Base-by-base conservation (phyloP, 2,329 filamentous ascomycete genomes). In the Calonectria honghensis region DNA sequence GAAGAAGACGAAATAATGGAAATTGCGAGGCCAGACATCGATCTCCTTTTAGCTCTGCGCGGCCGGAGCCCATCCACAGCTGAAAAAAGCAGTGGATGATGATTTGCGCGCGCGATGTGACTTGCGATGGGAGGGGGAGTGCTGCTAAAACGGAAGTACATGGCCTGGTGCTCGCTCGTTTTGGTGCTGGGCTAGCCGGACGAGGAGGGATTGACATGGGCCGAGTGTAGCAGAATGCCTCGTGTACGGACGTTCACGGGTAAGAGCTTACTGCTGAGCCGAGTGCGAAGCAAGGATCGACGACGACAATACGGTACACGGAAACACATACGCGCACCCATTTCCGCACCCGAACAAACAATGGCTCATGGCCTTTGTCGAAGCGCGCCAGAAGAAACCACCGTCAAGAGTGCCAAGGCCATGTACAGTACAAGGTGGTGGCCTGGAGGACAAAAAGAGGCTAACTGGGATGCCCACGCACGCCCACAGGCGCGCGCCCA, bases 261-360 rank as follows among this genome's bases (percentile, higher is more conserved):
- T 31, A 31, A 29, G 45, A 51, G 65, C 61, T 27, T 52, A 52
- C n/a, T 67, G n/a, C 39, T 57, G 52, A 50, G 52, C 67, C 66
- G 52, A 61, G 29, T 51, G 29, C 31, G 54, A 70, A 70, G 67
- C 67, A 70, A 70, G 54, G 67, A 70, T 70, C 67, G 67, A 63
- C 67, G 50, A 27, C 20, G 52, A 63, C 32, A 48, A 29, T 35
- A 61, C 67, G 54, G 67, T 63, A 57, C 54, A 59, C 65, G 41
- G 64, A 52, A 52, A 67, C 48, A 50, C 63, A 39, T 37, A 51
- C 64, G n/a, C 48, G 31, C 65, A 45, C 50, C 24, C 65, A 31
- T 68, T 41, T 35, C 35, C 35, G 24, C 57, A 41, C 37, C 39
- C 57, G 37, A 63, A 20, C n/a, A 54, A 51, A n/a, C 24, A 54